phyloP scores from a whole-genome alignment of 306 rosid species.

The Inga leiocalycina region DNA sequence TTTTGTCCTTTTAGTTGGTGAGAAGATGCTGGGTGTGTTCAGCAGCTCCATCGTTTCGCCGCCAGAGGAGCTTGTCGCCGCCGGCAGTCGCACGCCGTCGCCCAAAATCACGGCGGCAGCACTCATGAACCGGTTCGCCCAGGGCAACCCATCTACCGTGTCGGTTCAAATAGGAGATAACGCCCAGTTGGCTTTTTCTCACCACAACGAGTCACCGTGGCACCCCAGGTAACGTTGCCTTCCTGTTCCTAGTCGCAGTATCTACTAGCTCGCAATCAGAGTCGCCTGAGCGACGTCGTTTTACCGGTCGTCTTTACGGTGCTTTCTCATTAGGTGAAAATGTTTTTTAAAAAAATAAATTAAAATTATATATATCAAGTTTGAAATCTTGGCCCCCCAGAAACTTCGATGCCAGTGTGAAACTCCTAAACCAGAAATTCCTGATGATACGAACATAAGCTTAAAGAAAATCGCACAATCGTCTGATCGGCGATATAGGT shows the following conservation, averaged over 20 bases:
- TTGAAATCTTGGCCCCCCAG: too few species aligned
- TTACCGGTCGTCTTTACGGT: background rate
- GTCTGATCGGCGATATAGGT: constrained; percentile 14
- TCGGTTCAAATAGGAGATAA: constrained; percentile 76
- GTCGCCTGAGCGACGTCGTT: constrained; percentile 24
- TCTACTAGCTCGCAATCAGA: background rate
- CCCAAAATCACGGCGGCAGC: constrained; percentile 66
- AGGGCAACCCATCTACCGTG: constrained; percentile 57
- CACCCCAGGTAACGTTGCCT: constrained; percentile 67
- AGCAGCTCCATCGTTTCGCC: constrained; percentile 80
- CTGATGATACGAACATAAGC: background rate
- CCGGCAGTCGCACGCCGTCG: constrained; percentile 93
- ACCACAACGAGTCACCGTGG: constrained; percentile 71
- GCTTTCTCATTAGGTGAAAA: background rate
- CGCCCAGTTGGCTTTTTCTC: constrained; percentile 77
- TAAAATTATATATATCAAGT: too few species aligned
- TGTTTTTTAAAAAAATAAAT: background rate
- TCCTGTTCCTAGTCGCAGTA: background rate
- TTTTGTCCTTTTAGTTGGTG: background rate
- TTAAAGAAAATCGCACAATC: background rate
- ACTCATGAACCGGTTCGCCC: constrained; percentile 65
- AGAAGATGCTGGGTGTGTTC: constrained; percentile 82
- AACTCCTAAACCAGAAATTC: background rate
- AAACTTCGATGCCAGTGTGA: too few species aligned
- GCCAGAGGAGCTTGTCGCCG: constrained; percentile 94